Evolutionary conservation across 2,329 filamentous ascomycete species (phyloP).

Genomic region (Calonectria pteridis): DNA sequence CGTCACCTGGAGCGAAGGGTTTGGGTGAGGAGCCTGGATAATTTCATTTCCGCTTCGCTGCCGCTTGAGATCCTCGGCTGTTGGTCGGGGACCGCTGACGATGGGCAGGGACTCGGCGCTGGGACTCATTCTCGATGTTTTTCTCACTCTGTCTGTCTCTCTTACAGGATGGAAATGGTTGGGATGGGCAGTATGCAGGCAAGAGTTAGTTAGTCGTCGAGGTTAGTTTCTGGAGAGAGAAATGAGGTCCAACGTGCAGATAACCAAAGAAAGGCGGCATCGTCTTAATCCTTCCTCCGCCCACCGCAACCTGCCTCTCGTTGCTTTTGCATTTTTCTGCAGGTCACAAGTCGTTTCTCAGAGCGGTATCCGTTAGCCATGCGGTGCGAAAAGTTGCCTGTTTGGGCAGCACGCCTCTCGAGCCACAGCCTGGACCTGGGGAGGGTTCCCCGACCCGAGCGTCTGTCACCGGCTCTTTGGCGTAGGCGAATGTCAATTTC

Average conservation of each 20-base stretch:
- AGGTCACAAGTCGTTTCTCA: slow-evolving; percentile 25
- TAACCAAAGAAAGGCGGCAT: neutral
- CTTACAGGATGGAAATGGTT: neutral
- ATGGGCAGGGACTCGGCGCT: slow-evolving; percentile 33
- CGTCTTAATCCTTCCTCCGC: slow-evolving; percentile 15
- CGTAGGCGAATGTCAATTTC: slow-evolving; percentile 19
- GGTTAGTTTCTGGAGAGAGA: neutral
- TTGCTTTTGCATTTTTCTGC: slow-evolving; percentile 23
- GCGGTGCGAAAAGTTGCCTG: slow-evolving; percentile 32
- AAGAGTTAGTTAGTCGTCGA: neutral
- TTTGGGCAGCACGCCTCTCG: slow-evolving; percentile 18
- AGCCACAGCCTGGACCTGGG: neutral
- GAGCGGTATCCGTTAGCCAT: neutral
- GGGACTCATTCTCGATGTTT: slow-evolving; percentile 32
- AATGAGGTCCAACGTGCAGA: neutral
- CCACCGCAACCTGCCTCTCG: slow-evolving; percentile 15
- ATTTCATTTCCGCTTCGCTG: slow-evolving; percentile 30
- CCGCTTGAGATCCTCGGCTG: slow-evolving; percentile 33
- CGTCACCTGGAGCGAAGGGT: slow-evolving; percentile 59
- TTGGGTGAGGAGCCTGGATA: slow-evolving; percentile 47
- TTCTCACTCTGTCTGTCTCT: neutral
- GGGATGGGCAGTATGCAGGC: neutral
- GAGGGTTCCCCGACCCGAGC: slow-evolving; percentile 11
- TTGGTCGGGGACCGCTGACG: slow-evolving; percentile 21
- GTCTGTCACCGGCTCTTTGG: slow-evolving; percentile 15